Base-by-base conservation (phyloP, 306 rosid genomes). In the Sicyos edulis region DNA sequence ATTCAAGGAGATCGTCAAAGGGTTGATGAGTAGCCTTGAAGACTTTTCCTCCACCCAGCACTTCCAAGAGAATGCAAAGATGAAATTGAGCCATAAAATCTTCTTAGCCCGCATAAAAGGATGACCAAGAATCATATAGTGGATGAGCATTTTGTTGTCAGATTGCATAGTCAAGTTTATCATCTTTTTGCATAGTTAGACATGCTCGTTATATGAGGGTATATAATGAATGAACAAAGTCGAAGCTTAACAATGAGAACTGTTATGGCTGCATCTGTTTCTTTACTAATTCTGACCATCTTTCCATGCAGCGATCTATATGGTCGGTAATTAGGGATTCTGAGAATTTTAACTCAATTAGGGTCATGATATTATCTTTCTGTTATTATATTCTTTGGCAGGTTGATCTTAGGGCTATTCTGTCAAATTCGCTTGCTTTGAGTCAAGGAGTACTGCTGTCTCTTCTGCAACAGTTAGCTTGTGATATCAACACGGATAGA, bases 361-460 rank as follows among this genome's bases (percentile, higher is more conserved):
- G 60, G 10, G 42, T 7, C 26, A 29, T 76, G 42, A 44, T 19
- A 10, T 66, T 42, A 21, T 29, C 7, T 4, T 40, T 71, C 75
- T 78, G 22, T 19, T 81, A 29, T 76, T 14, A 40, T 40, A 40
- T 22, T 80, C 20, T 71, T 58, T 54, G 75, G 53, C 89, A 95
- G 99, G 96, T 89, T 78, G 96, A 91, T 82, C 82, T 95, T 16
- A 85, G 52, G 7, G 89, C 92, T 56, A 75, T 95, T 15, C 50
- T 95, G 81, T 54, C 90, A 15, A 63, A 73, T 56, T 90, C 97
- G 77, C 89, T 89, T 16, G 95, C 96, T n/a, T 83, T 95, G 82
- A 89, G 96, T 87, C 99, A 95, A 81, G 99, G 97, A 57, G 97
- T 91, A 69, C 81, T 95, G 62, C 92, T 95, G 10, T 91, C 99